Base-by-base conservation (phyloP, 306 rosid species). In the Pyrus communis region DNA sequence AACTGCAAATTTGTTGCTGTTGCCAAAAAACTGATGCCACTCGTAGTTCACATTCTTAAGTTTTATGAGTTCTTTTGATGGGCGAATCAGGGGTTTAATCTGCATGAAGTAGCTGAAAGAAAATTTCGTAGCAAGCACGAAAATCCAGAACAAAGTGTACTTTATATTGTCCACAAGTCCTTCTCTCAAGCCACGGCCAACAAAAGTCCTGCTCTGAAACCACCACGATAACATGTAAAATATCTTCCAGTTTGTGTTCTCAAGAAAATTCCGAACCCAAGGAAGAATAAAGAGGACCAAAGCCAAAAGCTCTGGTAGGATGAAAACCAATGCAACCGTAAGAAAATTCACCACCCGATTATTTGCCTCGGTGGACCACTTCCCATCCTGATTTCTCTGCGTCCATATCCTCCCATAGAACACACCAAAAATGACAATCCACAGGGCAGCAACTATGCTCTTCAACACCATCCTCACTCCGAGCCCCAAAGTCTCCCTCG, bases 181-280 rank as follows among this genome's bases (percentile, higher is more conserved):
- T 86, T 93, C 98, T 81, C 98, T 87, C 90, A 93, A 74, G 78
- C 97, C 98, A 75, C 98, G 97, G 30, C 98, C 98, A 72, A 91
- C 98, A 83, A 91, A 93, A 58, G 82, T 86, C 83, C 93, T 86
- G 81, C 94, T 87, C 82, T 91, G 96, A 77, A 91, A 93, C 98
- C 98, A 93, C 98, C 98, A 93, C 1, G 94, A 87, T 59, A 93
- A 77, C 83, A 85, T 69, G 85, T 90, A 87, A 84, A 93, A 91
- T 22, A 91, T 77, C 87, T 85, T 88, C 98, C 97, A 93, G 77
- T 93, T 93, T 6, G 90, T 81, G 67, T 88, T 87, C 88, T 93
- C 98, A n/a, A 93, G 59, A 79, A 91, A 91, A 82, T 93, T 93
- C 67, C 96, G 84, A 61, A 93, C 82, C 97, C 97, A 93, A 22